Conservation (phyloP, 345 rosid species). For the Citrus sinensis region DVS_A1.0 CM039162.1:23761501-23762000, state of each 20-base stretch:
- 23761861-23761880: constrained; percentile 75
- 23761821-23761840: constrained; percentile 51
- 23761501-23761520: too few relatives aligned
- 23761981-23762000: constrained; percentile 74
- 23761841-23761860: constrained; percentile 91
- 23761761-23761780: not conserved
- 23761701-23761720: too few relatives aligned
- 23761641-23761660: not conserved
- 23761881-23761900: constrained; percentile 71
- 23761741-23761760: not conserved
- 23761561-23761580: not conserved
- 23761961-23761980: constrained; percentile 49
- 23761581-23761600: not conserved
- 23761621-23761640: not conserved
- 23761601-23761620: not conserved
- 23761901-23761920: constrained; percentile 55
- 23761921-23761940: constrained; percentile 44
- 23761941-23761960: constrained; percentile 61
- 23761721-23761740: too few relatives aligned
- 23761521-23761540: not conserved
- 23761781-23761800: constrained; percentile 21
- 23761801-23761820: not conserved
- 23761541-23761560: not conserved
- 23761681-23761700: too few relatives aligned
- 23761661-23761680: too few relatives aligned